Evolutionary conservation across 163 green algal genomes (phyloP), one percentile per base, ranked within the genome.

Genomic region (Chlorella variabilis): DNA sequence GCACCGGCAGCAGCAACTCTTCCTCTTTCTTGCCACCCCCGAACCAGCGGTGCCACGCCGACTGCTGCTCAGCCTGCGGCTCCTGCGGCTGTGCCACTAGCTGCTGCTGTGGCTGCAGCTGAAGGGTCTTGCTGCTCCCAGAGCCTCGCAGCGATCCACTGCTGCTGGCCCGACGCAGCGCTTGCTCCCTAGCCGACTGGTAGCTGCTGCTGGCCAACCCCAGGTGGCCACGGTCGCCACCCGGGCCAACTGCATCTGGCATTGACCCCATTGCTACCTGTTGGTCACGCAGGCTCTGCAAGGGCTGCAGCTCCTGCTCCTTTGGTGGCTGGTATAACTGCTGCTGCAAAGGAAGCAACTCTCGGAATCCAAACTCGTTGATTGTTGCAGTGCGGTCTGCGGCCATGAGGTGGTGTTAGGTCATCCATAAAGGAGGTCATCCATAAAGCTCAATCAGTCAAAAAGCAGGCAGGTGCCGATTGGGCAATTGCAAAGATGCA

Each of bases 351-450:
- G 73, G 65, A 4, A 80, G 68, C 8, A 97, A 66, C 75, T 90
- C 83, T 68, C 83, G 87, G 76, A 97, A 97, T 0, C 92, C 93
- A 86, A 97, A 95, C 78, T 97, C 92, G 36, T 86, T 91, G 1
- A 97, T 83, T 29, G 91, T 85, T 0, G 86, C 90, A 4, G 42
- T 63, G 9, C 80, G 68, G 36, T 76, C 59, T 67, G 59, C n/a
- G 15, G 45, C 61, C 11, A 33, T 11, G 20, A 71, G 33, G 29
- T 71, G 63, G 13, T 21, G 33, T n/a, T n/a, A n/a, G n/a, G n/a
- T n/a, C n/a, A n/a, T n/a, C n/a, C n/a, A n/a, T n/a, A n/a, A n/a
- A n/a, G n/a, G n/a, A n/a, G n/a, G n/a, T n/a, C n/a, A n/a, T n/a
- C n/a, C n/a, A n/a, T n/a, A n/a, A n/a, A n/a, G n/a, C n/a, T n/a